phyloP scores from a whole-genome alignment of 805 yeast species.

The Nakazawaea ishiwadae region DNA sequence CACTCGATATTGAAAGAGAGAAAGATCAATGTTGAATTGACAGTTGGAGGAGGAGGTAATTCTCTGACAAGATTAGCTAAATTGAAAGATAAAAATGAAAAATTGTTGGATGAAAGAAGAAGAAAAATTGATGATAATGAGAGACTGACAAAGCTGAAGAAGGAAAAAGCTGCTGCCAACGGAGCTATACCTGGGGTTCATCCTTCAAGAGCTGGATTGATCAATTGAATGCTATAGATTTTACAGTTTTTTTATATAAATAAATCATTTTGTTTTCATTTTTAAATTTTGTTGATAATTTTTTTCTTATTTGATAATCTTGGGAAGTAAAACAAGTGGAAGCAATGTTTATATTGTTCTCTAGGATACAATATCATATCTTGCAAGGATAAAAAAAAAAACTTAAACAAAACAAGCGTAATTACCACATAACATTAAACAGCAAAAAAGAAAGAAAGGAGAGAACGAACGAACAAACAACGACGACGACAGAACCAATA shows the following conservation, averaged over 20 bases:
- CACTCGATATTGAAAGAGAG: conserved; percentile 65
- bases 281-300: not conserved
- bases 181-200: conserved; percentile 38
- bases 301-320: too few species aligned
- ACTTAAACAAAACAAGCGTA: too few species aligned
- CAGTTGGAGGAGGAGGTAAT: conserved; percentile 98
- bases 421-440: too few species aligned
- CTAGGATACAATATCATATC: too few species aligned
- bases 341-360: too few species aligned
- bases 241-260: too few species aligned
- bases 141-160: conserved; percentile 32
- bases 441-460: too few species aligned
- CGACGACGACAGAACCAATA: too few species aligned
- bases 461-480: too few species aligned
- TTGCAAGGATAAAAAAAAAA: too few species aligned
- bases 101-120: conserved; percentile 64
- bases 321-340: too few species aligned
- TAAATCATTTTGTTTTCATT: not conserved
- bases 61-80: conserved; percentile 63
- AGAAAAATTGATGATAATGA: conserved; percentile 48
- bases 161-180: conserved; percentile 16
- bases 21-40: conserved; percentile 90
- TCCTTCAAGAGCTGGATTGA: conserved; percentile 60
- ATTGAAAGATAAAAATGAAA: conserved; percentile 73
- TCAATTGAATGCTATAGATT: conserved; percentile 29